Evolutionary conservation across 2,329 filamentous ascomycete genomes (phyloP), one percentile per base, ranked within the genome.

Genomic region (Fusarium sp.): DNA sequence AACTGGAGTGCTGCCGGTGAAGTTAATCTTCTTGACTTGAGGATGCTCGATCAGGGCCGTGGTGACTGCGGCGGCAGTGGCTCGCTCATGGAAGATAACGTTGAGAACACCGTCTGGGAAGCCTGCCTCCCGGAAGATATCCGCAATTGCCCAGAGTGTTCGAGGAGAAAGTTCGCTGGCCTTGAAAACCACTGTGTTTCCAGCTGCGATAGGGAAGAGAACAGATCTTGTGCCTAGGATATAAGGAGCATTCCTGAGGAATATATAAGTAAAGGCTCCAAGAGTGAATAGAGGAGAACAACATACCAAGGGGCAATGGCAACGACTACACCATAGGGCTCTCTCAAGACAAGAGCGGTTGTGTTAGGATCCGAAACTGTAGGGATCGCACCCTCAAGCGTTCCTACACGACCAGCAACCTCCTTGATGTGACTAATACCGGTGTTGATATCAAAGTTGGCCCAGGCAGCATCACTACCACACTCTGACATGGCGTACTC

Each of bases 301-400:
- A 71, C 81, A 73, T 83, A 94, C 93, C 94, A 97, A 12, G 94
- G 92, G 4, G 91, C 92, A 78, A 97, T 94, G 4, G 88, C 90
- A 30, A 97, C 81, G 18, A 94, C 85, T 10, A 96, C 93, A 3
- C 94, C 94, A 73, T 88, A 94, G 0, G 94, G 93, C 79, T 94
- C 92, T 76, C 90, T 91, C 69, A 90, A 80, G 6, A 97, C 81
- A 70, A 96, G 82, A 0, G 90, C 92, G 24, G 65, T 83, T 27
- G 75, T 72, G 30, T 71, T 66, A 4, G 78, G 72, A 32, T 80
- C 76, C 32, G 62, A 65, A 4, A 77, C 73, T 11, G 72, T 48
- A 12, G 83, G 80, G 29, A 83, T 79, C 9, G 75, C 77, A 8
- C 81, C 83, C 59, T 77, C 73, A 12, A 84, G 52, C 13, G 78